Evolutionary conservation across 306 rosid species (phyloP).

Genomic region (Sindora glabra): DNA sequence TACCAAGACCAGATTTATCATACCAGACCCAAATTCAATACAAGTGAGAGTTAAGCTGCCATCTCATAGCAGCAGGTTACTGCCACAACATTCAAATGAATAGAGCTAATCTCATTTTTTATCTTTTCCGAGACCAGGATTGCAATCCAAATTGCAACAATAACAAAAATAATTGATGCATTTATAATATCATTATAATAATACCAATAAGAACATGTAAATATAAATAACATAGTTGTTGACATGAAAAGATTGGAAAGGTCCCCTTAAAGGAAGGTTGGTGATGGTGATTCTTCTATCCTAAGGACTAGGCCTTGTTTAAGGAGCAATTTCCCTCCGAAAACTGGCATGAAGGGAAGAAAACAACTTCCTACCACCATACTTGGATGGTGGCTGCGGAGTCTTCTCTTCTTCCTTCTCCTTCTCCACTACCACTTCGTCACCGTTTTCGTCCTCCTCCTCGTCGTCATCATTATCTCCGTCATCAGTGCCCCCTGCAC

Average conservation of each 20-base stretch:
- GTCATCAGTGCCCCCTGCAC: conserved; percentile 42
- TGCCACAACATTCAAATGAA: no score
- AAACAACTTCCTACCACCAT: conserved; percentile 12
- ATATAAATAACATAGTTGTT: conserved; percentile 15
- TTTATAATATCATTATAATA: not conserved
- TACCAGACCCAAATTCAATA: no score
- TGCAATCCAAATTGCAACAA: no score
- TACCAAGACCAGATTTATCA: no score
- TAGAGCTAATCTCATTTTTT: no score
- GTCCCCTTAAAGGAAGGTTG: conserved; percentile 10
- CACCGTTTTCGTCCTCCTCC: not conserved
- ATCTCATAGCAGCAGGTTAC: no score
- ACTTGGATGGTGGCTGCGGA: conserved; percentile 32
- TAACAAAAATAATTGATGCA: not conserved
- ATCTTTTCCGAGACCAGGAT: no score
- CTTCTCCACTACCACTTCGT: not conserved
- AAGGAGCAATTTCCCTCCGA: not conserved
- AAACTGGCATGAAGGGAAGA: not conserved
- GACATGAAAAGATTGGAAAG: conserved; percentile 10
- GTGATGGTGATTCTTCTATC: conserved; percentile 22
- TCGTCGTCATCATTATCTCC: conserved; percentile 20
- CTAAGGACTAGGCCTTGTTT: conserved; percentile 22
- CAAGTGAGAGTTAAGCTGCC: no score
- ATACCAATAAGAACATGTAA: conserved; percentile 10
- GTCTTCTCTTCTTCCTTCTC: conserved; percentile 28